Evolutionary conservation across 1,139 yeast genomes (phyloP).

Genomic region (Saccharomyces hybrid): DNA sequence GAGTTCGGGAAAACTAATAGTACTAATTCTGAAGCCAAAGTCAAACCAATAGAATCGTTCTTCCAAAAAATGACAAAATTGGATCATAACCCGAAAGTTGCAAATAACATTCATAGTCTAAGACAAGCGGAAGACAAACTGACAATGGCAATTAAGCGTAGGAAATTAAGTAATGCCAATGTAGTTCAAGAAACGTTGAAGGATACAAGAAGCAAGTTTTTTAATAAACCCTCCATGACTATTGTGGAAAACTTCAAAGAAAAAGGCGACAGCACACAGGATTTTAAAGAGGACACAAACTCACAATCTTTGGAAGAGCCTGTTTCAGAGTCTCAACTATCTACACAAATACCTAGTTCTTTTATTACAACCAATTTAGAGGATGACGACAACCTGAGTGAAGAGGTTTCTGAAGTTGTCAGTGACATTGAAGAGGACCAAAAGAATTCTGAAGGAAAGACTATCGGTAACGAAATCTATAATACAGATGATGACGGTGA

Average conservation of each 20-base stretch:
- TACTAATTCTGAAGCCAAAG: slow-evolving; percentile 1
- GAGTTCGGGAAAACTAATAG: not conserved
- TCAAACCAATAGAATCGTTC: slow-evolving; percentile 8
- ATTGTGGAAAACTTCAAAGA: not conserved
- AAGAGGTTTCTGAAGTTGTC: not conserved
- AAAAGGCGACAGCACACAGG: not conserved
- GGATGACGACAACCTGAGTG: slow-evolving; percentile 3
- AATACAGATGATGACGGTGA: slow-evolving; percentile 1
- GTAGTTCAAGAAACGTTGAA: not conserved
- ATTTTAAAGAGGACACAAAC: slow-evolving; percentile 19
- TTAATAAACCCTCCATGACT: not conserved
- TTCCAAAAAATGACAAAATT: slow-evolving; percentile 2
- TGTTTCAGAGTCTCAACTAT: slow-evolving; percentile 18
- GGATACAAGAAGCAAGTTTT: not conserved
- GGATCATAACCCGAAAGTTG: not conserved
- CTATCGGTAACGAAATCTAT: not conserved
- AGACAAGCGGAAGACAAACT: slow-evolving; percentile 6
- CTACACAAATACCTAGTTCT: slow-evolving; percentile 32
- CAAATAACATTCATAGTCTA: not conserved
- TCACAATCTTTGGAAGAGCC: slow-evolving; percentile 5
- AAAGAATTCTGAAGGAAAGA: not conserved
- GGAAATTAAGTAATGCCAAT: slow-evolving; percentile 2
- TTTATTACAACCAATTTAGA: slow-evolving; percentile 30
- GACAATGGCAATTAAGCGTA: slow-evolving; percentile 4
- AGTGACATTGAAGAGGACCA: slow-evolving; percentile 24